Evolutionary conservation across 352 stramenopile genomes (phyloP), one percentile per base, ranked within the genome.

Genomic region (Pseudoperonospora humuli): DNA sequence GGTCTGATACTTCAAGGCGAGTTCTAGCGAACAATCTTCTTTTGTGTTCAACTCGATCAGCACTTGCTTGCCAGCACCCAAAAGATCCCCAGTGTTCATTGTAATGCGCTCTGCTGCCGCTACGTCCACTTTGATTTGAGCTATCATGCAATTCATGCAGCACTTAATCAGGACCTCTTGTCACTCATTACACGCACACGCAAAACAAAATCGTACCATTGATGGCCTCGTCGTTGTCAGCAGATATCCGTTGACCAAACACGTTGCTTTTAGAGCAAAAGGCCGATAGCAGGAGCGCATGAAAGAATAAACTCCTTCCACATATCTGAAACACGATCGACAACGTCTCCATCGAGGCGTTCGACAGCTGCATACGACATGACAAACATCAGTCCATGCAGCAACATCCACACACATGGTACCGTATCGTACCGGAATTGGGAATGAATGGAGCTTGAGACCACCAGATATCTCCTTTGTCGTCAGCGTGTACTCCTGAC

Each of bases 401-500:
- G n/a, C 6, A 45, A 27, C 7, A 9, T 27, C 5, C 1, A 33
- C 8, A 10, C 18, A 4, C 7, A 19, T 34, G 27, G 36, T 31
- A 20, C 31, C 47, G 26, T 31, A 20, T 38, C 47, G 28, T 70
- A 86, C 76, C 46, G 79, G 78, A 50, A 93, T 80, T 0, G 81
- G 81, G 46, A 93, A 93, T 2, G 81, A 85, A 10, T 80, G 62
- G 3, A 93, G 61, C 14, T 75, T 78, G 5, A 93, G 53, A 3
- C 78, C 81, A 15, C 79, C 78, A 0, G 79, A 89, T 40, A 91
- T 93, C 45, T 93, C 81, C 42, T 89, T 93, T 1, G 81, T 93
- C 38, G 78, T 80, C 19, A 93, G 60, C 5, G 73, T 78, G 39
- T 74, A 91, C 28, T 93, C 81, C 38, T 89, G 76, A 15, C 71